Conservation (phyloP, 108 stramenopile species). For the Discostella stelligeroides region DNA sequence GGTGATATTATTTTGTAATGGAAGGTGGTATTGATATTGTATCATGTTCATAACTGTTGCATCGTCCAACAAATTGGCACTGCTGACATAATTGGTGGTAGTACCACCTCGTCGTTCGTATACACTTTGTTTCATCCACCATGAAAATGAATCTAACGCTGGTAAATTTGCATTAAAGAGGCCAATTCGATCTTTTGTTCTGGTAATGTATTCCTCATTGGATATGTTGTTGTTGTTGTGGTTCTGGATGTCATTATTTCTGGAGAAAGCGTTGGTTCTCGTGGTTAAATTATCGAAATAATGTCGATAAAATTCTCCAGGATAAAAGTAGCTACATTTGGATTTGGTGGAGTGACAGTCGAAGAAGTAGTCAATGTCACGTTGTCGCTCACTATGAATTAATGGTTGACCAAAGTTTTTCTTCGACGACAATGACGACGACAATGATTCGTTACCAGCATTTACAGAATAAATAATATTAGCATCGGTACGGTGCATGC, state of each 20-base stretch:
- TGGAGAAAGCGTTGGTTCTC: background rate
- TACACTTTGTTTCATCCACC: conserved; percentile 4
- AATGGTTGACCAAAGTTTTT: too few species aligned
- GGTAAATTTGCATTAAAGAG: conserved; percentile 24
- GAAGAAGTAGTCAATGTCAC: too few species aligned
- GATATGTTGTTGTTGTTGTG: background rate
- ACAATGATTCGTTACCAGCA: too few species aligned
- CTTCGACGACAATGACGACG: too few species aligned
- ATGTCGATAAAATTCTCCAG: conserved; percentile 24
- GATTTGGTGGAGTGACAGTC: conserved; percentile 5
- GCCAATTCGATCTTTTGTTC: background rate
- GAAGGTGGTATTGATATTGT: too few species aligned
- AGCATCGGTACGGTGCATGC: too few species aligned
- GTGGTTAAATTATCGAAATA: too few species aligned
- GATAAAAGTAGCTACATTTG: conserved; percentile 17
- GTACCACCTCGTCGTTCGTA: background rate
- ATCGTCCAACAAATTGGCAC: too few species aligned
- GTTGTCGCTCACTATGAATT: too few species aligned
- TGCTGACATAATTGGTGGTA: background rate
- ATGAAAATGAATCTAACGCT: conserved; percentile 22
- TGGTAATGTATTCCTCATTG: background rate
- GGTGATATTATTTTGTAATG: too few species aligned
- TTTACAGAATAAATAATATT: too few species aligned
- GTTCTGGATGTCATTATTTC: background rate
- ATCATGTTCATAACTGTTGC: too few species aligned